Conservation (phyloP, 2,329 filamentous ascomycete species). For the Truncatella angustata region DNA sequence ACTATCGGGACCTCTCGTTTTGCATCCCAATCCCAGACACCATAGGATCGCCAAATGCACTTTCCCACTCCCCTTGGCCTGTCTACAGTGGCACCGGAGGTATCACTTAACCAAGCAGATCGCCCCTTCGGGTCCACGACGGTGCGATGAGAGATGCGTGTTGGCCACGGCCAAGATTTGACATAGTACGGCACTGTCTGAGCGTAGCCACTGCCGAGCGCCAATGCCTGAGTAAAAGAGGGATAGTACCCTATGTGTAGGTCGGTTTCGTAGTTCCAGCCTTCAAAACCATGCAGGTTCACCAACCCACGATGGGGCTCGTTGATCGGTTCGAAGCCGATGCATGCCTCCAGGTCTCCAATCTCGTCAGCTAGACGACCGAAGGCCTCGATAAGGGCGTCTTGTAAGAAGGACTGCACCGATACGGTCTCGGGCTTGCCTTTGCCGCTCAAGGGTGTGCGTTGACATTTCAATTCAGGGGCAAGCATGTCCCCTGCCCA, state of each 20-base stretch:
- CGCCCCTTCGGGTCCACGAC: constrained; percentile 34
- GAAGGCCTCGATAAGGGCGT: constrained; percentile 33
- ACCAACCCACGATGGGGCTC: constrained; percentile 41
- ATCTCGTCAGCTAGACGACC: constrained; percentile 32
- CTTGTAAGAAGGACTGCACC: constrained; percentile 28
- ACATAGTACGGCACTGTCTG: constrained; percentile 37
- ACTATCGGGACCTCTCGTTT: constrained; percentile 25
- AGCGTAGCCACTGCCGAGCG: constrained; percentile 36
- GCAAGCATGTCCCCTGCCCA: constrained; percentile 27
- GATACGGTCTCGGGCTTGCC: constrained; percentile 18
- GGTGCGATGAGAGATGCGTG: constrained; percentile 33
- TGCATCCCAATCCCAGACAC: constrained; percentile 35
- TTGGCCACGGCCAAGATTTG: constrained; percentile 41
- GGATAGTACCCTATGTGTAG: constrained; percentile 40
- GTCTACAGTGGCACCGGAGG: constrained; percentile 12
- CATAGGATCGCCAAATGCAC: constrained; percentile 39
- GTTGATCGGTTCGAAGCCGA: constrained; percentile 42
- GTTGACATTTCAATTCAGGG: constrained; percentile 17
- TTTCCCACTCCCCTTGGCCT: constrained; percentile 27
- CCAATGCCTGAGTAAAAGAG: constrained; percentile 35
- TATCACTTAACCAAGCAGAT: constrained; percentile 27
- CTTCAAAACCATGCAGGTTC: constrained; percentile 35
- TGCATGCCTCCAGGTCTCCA: constrained; percentile 29
- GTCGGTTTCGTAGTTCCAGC: constrained; percentile 41
- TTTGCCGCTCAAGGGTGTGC: background rate